phyloP scores from a whole-genome alignment of 2,329 filamentous ascomycete species.

The Aspergillus unguis region DNA sequence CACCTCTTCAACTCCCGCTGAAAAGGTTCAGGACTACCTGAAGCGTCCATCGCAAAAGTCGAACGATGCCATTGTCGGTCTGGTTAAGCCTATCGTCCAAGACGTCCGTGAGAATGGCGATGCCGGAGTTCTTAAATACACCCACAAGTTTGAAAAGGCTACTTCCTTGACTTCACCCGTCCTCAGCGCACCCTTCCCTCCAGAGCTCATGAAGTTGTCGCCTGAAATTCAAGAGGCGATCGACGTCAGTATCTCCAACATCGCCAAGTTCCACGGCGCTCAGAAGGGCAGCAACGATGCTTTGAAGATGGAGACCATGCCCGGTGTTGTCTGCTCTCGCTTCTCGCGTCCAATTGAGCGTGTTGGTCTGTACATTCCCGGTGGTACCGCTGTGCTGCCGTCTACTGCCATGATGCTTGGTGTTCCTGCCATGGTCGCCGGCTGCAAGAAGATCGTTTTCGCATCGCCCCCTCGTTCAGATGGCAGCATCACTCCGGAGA shows the following conservation, averaged over 20 bases:
- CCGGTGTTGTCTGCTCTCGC: constrained; percentile 88
- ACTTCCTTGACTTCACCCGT: constrained; percentile 87
- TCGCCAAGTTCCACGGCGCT: constrained; percentile 86
- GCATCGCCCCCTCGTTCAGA: constrained; percentile 87
- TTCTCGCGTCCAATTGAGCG: constrained; percentile 90
- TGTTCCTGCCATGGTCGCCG: constrained; percentile 95
- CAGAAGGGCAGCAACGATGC: constrained; percentile 76
- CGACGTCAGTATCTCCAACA: constrained; percentile 90
- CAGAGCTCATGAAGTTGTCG: constrained; percentile 78
- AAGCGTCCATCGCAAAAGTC: constrained; percentile 91
- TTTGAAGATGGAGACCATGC: constrained; percentile 92
- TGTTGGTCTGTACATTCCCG: constrained; percentile 94
- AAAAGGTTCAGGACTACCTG: constrained; percentile 69
- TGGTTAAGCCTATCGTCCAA: constrained; percentile 87
- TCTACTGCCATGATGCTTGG: constrained; percentile 97
- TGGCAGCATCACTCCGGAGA: constrained; percentile 89
- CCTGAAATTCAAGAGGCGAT: constrained; percentile 88
- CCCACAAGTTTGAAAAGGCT: constrained; percentile 96
- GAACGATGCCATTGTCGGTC: constrained; percentile 86
- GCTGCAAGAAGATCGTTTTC: constrained; percentile 90
- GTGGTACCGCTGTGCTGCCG: constrained; percentile 93
- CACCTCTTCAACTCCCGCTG: constrained; percentile 59
- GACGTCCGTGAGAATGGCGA: constrained; percentile 82
- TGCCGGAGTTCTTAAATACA: constrained; percentile 83
- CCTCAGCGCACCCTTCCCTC: constrained; percentile 81